Evolutionary conservation across 1,139 yeast species (phyloP), one percentile per base, ranked within the genome.

Genomic region (Hemisphaericaspora xylofermentans): DNA sequence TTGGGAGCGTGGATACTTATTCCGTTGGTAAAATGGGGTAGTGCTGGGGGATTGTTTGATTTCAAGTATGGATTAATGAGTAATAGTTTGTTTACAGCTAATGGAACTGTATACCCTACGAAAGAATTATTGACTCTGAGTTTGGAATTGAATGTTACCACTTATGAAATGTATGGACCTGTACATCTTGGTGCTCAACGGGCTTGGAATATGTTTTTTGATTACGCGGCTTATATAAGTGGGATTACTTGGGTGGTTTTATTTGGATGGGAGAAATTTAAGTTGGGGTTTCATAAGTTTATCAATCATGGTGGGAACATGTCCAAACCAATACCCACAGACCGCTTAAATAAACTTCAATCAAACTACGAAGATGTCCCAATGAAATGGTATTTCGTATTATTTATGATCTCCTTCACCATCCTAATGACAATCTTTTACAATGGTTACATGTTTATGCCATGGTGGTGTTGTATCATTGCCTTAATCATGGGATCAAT

Each of bases 201-300:
- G 41, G 68, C 72, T 2, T 71, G 78, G 74, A 71, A 71, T 47
- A 71, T 72, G 53, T 74, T 75, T 44, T 75, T 74, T 46, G 80
- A 74, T 48, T 75, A 71, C 46, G 80, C 78, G 1, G 76, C 79
- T 0, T 75, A 74, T 47, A 49, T 70, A 1, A 69, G 76, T 51
- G 78, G 79, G 0, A 52, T 73, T 6, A 60, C 65, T 1, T 74
- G 79, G 79, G 67, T 75, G 19, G 46, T 66, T 25, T 43, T 70
- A 35, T 70, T 63, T 57, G 68, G 76, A 9, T 63, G 57, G 53
- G 53, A 51, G 13, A 50, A 52, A 35, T 42, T 39, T 18, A 43
- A 45, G 31, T 18, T 37, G 14, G 45, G 54, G 2, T 43, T 49
- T 25, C 38, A 36, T 21, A 47, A 45, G 18, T 36, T 48, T 14